Evolutionary conservation across 768 basidiomycete species (phyloP), one percentile per base, ranked within the genome.

Genomic region (Leucocoprinus sp.): DNA sequence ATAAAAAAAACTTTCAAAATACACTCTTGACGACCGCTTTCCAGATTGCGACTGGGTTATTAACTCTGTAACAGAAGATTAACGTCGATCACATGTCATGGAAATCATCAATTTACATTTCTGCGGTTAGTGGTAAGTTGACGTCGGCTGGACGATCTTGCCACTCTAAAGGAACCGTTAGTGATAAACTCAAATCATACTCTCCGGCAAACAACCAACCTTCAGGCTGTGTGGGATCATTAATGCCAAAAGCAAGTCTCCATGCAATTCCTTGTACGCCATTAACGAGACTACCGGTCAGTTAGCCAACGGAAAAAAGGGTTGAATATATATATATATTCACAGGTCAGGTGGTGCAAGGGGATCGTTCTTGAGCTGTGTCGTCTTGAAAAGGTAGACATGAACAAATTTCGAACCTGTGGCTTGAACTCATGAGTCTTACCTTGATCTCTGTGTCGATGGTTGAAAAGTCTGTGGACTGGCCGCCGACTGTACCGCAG

Each of bases 261-360:
- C 77, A 82, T 31, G 79, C 75, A 40, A 80, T 74, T n/a, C 78
- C 78, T 55, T 76, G 75, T 9, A 76, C 63, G 24, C 74, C 75
- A 54, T 78, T 76, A 14, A 75, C 75, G 41, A 74, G 50, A 52
- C 77, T 77, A 31, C 14, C n/a, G n/a, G 8, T 4, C 15, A 5
- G 8, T 15, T 23, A 1, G 9, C 34, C 27, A 22, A 5, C 6
- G 14, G 18, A 15, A 26, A 8, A 4, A 8, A 4, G 31, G n/a
- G n/a, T 8, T n/a, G n/a, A n/a, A 43, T n/a, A 22, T 15, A 36
- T 11, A 27, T 4, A n/a, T n/a, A n/a, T n/a, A 66, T 75, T 51
- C 51, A 78, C 77, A 81, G 64, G 63, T 80, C 78, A 38, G 79
- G 79, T 43, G 80, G 79, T 2, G 79, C 75, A 14, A 80, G 65